Base-by-base conservation (phyloP, 1,284 basidiomycete species). In the Puccinia coronata region DNA sequence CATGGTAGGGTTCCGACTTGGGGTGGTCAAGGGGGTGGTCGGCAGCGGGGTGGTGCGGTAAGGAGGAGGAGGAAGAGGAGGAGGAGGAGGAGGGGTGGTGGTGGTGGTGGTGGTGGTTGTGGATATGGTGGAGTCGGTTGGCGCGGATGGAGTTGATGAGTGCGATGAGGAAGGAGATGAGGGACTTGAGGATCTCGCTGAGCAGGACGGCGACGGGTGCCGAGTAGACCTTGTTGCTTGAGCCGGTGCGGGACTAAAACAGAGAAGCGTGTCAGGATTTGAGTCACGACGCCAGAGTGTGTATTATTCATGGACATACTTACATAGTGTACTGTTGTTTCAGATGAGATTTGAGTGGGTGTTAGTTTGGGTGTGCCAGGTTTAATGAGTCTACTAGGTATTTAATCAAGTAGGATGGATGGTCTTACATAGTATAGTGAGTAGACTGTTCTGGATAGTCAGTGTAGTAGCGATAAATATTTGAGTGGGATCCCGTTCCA, bases 351-450 rank as follows among this genome's bases (percentile, higher is more conserved):
- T 69, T n/a, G n/a, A n/a, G n/a, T n/a, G n/a, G 63, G n/a, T 61
- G 36, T 70, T 31, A 25, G 55, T n/a, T n/a, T n/a, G 25, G 28
- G 55, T 25, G 5, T n/a, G n/a, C n/a, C n/a, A n/a, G 8, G 55
- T 57, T 57, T 28, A n/a, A n/a, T 57, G 8, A 53, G 28, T 53
- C 6, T 9, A 4, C 53, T 61, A 34, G 74, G 11, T 41, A 47
- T 9, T 28, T 36, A 16, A 1, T 43, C 43, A n/a, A 79, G 20
- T 43, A 1, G 20, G 39, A 31, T 36, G 28, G n/a, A 6, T 87
- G 95, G 94, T n/a, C 88, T 96, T 94, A 93, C 97, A 95, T 86
- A 97, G 92, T 85, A 97, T 91, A 59, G 94, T 92, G 82, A 97
- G 87, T 81, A 91, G 88, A 18, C 93, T 94, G 87, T 98, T 98